A percentile compares a stretch with the other conserved stretches of the same genome.
These are phyloP conservation scores for Eucalyptus polyanthemos DNA, from an alignment of 345 rosid species.

Conservation along the genomic window DNA sequence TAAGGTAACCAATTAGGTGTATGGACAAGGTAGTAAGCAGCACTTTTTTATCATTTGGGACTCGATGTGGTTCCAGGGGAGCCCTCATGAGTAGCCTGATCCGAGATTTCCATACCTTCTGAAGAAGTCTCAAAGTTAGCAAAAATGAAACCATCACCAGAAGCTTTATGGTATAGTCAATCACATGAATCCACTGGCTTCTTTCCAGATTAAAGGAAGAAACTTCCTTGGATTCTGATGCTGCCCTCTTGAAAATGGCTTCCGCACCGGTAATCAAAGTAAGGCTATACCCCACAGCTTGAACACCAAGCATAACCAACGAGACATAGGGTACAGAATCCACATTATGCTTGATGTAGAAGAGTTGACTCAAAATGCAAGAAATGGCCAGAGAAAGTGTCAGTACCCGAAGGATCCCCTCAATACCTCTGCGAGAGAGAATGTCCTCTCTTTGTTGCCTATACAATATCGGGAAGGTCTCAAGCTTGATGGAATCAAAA, in stretches of 20 bases:
- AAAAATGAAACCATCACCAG: conserved; percentile 61
- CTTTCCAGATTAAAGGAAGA: conserved; percentile 40
- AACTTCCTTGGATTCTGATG: conserved; percentile 28
- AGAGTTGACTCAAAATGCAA: conserved; percentile 60
- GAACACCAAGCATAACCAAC: conserved; percentile 82
- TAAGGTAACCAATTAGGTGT: conserved; percentile 44
- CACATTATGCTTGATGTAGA: conserved; percentile 28
- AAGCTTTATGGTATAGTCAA: conserved; percentile 68
- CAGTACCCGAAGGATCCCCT: conserved; percentile 62
- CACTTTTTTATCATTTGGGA: conserved; percentile 58
- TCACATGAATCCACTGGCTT: conserved; percentile 55
- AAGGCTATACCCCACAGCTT: conserved; percentile 73
- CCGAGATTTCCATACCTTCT: conserved; percentile 87
- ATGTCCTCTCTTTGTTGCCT: conserved; percentile 74
- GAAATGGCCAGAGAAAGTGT: conserved; percentile 62
- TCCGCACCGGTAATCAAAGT: conserved; percentile 83
- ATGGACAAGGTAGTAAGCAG: conserved; percentile 22
- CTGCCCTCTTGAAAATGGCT: conserved; percentile 51
- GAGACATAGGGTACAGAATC: conserved; percentile 51
- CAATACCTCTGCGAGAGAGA: conserved; percentile 60
- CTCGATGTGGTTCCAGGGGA: conserved; percentile 46
- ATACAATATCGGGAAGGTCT: conserved; percentile 58
- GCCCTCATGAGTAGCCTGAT: conserved; percentile 28
- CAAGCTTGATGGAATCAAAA: conserved; percentile 38
- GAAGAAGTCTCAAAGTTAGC: conserved; percentile 63